These are phyloP conservation scores for Steccherinum ochraceum DNA, from an alignment of 768 basidiomycete genomes.

Conservation along the genomic window DNA sequence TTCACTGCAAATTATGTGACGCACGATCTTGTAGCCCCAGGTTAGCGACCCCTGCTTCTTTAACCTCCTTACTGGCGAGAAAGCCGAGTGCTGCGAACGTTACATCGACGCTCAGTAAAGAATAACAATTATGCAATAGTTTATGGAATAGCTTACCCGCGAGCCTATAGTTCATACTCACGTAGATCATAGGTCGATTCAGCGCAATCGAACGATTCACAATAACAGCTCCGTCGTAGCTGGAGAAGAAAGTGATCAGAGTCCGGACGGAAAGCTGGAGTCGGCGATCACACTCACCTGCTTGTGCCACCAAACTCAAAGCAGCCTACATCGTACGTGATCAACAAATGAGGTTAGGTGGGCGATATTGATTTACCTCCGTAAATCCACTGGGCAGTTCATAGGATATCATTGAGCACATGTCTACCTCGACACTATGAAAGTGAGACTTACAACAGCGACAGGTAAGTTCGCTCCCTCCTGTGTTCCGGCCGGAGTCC, in stretches of 20 bases:
- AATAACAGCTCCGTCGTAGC: constrained; percentile 10
- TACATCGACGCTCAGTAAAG: neutral
- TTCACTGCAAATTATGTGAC: constrained; percentile 5
- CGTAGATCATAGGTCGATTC: constrained; percentile 41
- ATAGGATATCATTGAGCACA: too few species aligned
- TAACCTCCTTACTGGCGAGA: constrained; percentile 34
- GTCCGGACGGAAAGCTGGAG: neutral
- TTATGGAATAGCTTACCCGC: neutral
- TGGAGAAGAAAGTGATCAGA: neutral
- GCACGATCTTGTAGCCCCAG: constrained; percentile 46
- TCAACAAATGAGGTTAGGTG: neutral
- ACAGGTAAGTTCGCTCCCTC: neutral
- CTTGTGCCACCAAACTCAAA: neutral
- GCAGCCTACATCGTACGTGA: neutral
- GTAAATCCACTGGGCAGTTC: neutral
- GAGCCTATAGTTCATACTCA: constrained; percentile 47
- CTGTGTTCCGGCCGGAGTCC: neutral
- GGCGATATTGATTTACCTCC: neutral
- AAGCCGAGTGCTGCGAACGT: constrained; percentile 32
- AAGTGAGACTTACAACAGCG: too few species aligned
- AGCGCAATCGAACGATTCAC: constrained; percentile 34
- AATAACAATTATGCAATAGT: constrained; percentile 1
- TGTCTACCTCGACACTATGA: too few species aligned
- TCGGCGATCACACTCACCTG: neutral
- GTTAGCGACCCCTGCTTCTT: constrained; percentile 34